phyloP scores from a whole-genome alignment of 2,329 filamentous ascomycete species.

The Calonectria pseudoturangicola region DNA sequence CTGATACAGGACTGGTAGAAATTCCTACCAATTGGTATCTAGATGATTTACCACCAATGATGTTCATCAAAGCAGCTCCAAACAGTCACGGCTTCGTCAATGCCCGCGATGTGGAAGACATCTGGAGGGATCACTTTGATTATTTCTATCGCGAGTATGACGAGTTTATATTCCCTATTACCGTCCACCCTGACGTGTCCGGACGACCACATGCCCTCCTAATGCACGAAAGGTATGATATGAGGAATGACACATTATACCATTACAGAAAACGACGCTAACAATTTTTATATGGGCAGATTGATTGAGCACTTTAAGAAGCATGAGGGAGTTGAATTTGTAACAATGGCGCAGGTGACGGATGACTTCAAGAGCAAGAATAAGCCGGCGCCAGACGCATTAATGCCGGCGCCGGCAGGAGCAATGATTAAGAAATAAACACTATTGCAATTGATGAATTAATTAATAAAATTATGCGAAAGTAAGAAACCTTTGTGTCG shows the following conservation, averaged over 20 bases:
- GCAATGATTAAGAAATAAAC: constrained; percentile 66
- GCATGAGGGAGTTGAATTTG: constrained; percentile 77
- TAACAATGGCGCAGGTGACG: constrained; percentile 82
- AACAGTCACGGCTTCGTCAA: constrained; percentile 79
- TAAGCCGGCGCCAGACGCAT: constrained; percentile 72
- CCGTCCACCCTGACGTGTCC: constrained; percentile 84
- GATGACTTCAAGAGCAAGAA: constrained; percentile 84
- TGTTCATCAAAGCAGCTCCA: constrained; percentile 81
- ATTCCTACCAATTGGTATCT: constrained; percentile 78
- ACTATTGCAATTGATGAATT: too few species aligned
- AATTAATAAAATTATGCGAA: neutral
- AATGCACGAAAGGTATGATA: constrained; percentile 76
- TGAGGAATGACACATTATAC: neutral
- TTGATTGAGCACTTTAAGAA: constrained; percentile 81
- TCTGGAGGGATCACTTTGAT: constrained; percentile 80
- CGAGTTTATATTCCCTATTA: constrained; percentile 86
- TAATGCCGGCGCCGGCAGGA: constrained; percentile 75
- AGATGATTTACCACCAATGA: constrained; percentile 80
- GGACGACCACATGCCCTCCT: constrained; percentile 82
- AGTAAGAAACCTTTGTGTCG: neutral
- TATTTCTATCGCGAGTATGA: constrained; percentile 87
- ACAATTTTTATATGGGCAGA: neutral
- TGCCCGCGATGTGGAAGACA: constrained; percentile 76
- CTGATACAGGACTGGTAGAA: constrained; percentile 78
- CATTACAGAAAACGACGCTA: neutral